Conservation (phyloP, 2,329 filamentous ascomycete genomes). For the Pseudogymnoascus sp. region DNA sequence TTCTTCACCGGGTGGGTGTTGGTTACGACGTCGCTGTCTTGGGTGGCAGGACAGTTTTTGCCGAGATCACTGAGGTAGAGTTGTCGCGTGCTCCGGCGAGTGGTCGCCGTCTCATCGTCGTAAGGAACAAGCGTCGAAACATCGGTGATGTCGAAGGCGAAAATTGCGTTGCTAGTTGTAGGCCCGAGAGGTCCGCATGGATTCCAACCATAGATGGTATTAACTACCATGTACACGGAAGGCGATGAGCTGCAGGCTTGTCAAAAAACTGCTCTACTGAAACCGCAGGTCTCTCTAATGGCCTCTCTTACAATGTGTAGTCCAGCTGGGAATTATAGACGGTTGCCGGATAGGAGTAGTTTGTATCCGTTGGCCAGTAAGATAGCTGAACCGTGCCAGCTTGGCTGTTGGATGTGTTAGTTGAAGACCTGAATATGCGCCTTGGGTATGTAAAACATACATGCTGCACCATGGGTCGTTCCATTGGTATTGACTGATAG, state of each 20-base stretch:
- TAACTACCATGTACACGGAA: constrained; percentile 34
- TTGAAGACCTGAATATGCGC: not conserved
- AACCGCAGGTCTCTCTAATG: not conserved
- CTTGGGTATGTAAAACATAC: not conserved
- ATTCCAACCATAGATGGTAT: constrained; percentile 31
- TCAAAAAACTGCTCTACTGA: not conserved
- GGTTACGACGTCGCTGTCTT: constrained; percentile 24
- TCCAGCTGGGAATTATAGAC: constrained; percentile 25
- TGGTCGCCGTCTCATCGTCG: constrained; percentile 14
- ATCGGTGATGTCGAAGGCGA: constrained; percentile 29
- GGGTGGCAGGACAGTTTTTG: constrained; percentile 29
- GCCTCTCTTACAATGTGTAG: constrained; percentile 30
- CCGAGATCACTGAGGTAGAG: constrained; percentile 31
- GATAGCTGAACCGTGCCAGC: constrained; percentile 31
- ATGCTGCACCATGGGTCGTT: not conserved
- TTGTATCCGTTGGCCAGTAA: constrained; percentile 31
- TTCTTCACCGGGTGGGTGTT: constrained; percentile 18
- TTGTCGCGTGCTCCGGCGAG: constrained; percentile 22
- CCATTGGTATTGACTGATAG: not conserved
- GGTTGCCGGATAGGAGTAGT: constrained; percentile 29
- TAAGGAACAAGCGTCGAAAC: constrained; percentile 30
- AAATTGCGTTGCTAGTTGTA: constrained; percentile 26
- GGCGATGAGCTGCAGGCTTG: constrained; percentile 30
- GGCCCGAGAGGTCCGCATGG: constrained; percentile 27
- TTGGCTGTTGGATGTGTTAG: constrained; percentile 15